Base-by-base conservation (phyloP, 2,329 filamentous ascomycete species). In the Periconia macrospinosa region DNA sequence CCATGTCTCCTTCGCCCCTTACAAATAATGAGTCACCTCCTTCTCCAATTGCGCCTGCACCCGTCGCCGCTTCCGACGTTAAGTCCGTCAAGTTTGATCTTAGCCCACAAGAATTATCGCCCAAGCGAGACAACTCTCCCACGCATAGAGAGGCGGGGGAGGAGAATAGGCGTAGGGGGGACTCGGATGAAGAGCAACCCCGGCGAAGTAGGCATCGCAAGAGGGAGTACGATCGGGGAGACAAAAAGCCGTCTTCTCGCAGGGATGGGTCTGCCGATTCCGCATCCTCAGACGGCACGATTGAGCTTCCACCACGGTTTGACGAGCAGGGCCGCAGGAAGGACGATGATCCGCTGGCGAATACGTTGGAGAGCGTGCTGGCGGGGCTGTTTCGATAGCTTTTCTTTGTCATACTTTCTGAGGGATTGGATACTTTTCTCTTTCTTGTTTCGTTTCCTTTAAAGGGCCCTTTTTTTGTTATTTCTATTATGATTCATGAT, bases 71-170 rank as follows among this genome's bases (percentile, higher is more conserved):
- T 35, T 48, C 51, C 18, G 45, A 55, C 17, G 61, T 64, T 46
- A 73, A 73, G 54, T 67, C 60, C n/a, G 74, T 76, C n/a, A 65
- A 75, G 47, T 76, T 76, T 49, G 66, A 75, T 54, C 59, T 74
- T 45, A 66, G 66, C 14, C 66, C 68, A 27, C 62, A 67, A 37
- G 59, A 61, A 11, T 30, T 47, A 19, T 49, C 50, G 17, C 59
- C 65, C 17, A 57, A 61, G 18, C 56, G 57, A 3, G 56, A 63
- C 33, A 42, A 52, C 45, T 59, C 58, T 14, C 59, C 60, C 30
- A 54, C 61, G 42, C 35, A 43, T 17, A 46, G 49, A 11, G 40
- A 47, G 33, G 56, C 40, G 45, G 52, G 18, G 17, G 45, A 54
- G 13, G 51, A 54, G 49, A 44, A 52, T 37, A n/a, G n/a, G 10